Conservation (phyloP, 768 basidiomycete genomes). For the Serendipita vermifera region DNA sequence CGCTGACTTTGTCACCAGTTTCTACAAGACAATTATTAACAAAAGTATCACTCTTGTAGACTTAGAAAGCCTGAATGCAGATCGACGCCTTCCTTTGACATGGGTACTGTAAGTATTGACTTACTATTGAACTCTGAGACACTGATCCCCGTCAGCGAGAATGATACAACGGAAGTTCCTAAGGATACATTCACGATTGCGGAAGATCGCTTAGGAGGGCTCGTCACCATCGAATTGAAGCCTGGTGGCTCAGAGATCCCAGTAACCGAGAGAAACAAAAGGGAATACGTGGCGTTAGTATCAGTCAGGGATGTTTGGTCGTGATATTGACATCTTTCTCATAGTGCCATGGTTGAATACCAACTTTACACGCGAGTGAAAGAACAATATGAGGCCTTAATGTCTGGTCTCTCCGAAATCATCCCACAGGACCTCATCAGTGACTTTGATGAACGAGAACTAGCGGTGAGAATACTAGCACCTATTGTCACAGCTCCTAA, state of each 20-base stretch:
- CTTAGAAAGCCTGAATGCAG: conserved; percentile 55
- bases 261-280: conserved; percentile 66
- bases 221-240: conserved; percentile 52
- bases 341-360: conserved; percentile 53
- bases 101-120: conserved; percentile 55
- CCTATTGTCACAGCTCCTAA: background rate
- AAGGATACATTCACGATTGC: conserved; percentile 61
- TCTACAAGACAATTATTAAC: conserved; percentile 65
- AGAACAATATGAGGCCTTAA: conserved; percentile 75
- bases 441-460: conserved; percentile 83
- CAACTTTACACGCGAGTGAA: conserved; percentile 70
- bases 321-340: background rate
- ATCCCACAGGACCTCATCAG: conserved; percentile 72
- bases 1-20: conserved; percentile 64
- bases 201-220: conserved; percentile 65
- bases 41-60: conserved; percentile 52
- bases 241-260: conserved; percentile 44
- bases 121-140: conserved; percentile 1
- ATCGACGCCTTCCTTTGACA: conserved; percentile 50
- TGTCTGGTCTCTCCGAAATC: conserved; percentile 73
- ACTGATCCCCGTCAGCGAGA: conserved; percentile 34
- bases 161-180: conserved; percentile 60
- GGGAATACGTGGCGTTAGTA: conserved; percentile 55
- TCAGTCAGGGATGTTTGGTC: background rate
- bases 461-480: conserved; percentile 34